Evolutionary conservation across 805 yeast genomes (phyloP).

Genomic region (Yarrowia bubula): DNA sequence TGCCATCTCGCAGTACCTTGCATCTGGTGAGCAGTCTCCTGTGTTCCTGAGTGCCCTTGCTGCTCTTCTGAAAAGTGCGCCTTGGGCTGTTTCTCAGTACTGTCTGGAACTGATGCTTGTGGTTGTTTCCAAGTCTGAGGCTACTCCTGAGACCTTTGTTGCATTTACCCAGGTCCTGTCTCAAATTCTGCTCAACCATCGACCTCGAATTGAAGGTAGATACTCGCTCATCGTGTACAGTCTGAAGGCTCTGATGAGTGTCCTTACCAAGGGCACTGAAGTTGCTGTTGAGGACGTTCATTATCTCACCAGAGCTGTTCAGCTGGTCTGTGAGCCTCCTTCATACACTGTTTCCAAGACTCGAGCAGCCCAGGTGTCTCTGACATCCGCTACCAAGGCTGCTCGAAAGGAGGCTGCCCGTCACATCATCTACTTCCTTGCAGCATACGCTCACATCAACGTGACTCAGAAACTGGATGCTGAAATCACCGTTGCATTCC

Average conservation of each 20-base stretch:
- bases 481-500: constrained; percentile 49
- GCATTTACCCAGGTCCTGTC: constrained; percentile 54
- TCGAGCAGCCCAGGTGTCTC: constrained; percentile 44
- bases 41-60: neutral
- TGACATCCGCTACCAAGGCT: constrained; percentile 53
- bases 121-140: constrained; percentile 38
- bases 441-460: constrained; percentile 56
- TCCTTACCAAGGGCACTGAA: constrained; percentile 19
- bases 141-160: constrained; percentile 39
- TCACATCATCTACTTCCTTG: constrained; percentile 57
- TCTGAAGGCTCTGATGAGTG: constrained; percentile 49
- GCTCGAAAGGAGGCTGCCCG: constrained; percentile 59
- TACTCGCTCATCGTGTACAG: constrained; percentile 61
- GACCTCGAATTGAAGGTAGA: constrained; percentile 68
- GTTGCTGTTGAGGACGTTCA: constrained; percentile 44
- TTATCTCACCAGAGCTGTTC: constrained; percentile 56
- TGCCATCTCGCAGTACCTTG: constrained; percentile 7
- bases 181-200: constrained; percentile 60
- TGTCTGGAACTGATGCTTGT: constrained; percentile 56
- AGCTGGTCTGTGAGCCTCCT: constrained; percentile 73
- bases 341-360: constrained; percentile 36
- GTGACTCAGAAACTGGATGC: constrained; percentile 51
- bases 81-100: constrained; percentile 66
- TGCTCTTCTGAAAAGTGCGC: constrained; percentile 46
- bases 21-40: constrained; percentile 11